Evolutionary conservation across 148 eudicot species (phyloP), one percentile per base, ranked within the genome.

Genomic region (Talinum fruticosum): DNA sequence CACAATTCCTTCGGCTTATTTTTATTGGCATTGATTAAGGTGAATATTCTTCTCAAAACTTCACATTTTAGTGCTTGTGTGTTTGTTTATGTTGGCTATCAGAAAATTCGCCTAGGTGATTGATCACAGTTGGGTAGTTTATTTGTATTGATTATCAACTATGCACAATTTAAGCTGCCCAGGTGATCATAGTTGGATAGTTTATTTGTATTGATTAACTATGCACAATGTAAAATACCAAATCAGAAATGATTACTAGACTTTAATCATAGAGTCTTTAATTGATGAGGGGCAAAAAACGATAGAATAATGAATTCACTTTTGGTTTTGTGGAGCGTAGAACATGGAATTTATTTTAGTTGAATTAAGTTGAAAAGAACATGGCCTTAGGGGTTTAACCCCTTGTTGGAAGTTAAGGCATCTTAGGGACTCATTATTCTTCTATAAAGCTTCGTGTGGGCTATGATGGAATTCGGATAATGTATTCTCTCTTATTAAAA

Each of bases 1-100:
- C 99, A 96, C 81, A 96, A 93, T 59, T 81, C 87, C 74, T 91
- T 96, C 69, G 97, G 88, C 23, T 37, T 90, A 21, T 91, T 87
- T 79, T 72, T 96, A 28, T 18, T 93, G 35, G 78, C 95, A 4
- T 90, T 89, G 72, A 88, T 88, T 53, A 96, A 96, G 97, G 97
- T 91, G 74, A 64, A 24, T 12, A 1, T n/a, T 34, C 49, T 61
- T 6, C 2, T 51, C 35, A 14, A 64, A 28, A 13, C 8, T 36
- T 61, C 36, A 0, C 41, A 10, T 68, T 73, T 3, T n/a, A 13
- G 10, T 37, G 19, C 18, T 79, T 36, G 19, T n/a, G n/a, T n/a
- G 1, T 13, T 19, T 62, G 15, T 41, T 41, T 41, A 41, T 41
- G 47, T 12, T 41, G 47, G 8, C 12, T 8, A 41, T 7, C 14